phyloP scores from a whole-genome alignment of 2,329 filamentous ascomycete species.

The Ceratocystis smalleyi region DNA sequence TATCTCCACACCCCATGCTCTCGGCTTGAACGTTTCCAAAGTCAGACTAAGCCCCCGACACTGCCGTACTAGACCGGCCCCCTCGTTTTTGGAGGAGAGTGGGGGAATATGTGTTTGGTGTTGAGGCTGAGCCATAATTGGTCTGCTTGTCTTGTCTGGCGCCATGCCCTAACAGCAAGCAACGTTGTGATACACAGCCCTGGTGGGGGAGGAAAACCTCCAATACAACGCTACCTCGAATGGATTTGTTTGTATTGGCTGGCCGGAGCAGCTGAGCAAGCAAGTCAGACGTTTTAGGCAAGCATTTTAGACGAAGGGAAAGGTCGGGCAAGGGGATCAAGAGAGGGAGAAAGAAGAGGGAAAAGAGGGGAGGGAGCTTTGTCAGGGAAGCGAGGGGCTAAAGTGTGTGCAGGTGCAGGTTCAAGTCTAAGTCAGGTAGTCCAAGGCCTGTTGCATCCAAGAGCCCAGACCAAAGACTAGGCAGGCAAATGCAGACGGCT shows the following conservation, averaged over 20 bases:
- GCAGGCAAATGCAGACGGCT: not conserved
- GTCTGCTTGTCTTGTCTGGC: not conserved
- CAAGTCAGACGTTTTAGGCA: not conserved
- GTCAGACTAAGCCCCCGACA: not conserved
- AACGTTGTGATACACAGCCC: not conserved
- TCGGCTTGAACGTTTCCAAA: not conserved
- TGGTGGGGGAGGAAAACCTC: not conserved
- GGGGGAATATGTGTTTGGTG: not conserved
- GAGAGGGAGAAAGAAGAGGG: not conserved
- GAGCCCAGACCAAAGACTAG: not conserved
- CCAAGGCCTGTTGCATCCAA: not conserved
- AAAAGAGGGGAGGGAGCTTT: not conserved
- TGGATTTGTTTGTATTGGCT: not conserved
- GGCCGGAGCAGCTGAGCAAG: not conserved
- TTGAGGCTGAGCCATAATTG: too few relatives aligned
- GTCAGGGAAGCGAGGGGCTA: not conserved
- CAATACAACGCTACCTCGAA: not conserved
- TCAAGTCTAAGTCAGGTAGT: not conserved
- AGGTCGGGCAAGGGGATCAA: not conserved
- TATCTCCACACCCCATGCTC: not conserved
- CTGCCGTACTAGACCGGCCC: not conserved
- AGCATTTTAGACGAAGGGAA: not conserved
- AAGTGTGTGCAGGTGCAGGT: constrained; percentile 5
- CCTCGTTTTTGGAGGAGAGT: not conserved
- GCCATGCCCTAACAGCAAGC: not conserved